A percentile compares a stretch with the other conserved stretches of the same genome.
phyloP scores from a whole-genome alignment of 2,329 filamentous ascomycete genomes.

The Aspergillus pseudonomiae region DNA sequence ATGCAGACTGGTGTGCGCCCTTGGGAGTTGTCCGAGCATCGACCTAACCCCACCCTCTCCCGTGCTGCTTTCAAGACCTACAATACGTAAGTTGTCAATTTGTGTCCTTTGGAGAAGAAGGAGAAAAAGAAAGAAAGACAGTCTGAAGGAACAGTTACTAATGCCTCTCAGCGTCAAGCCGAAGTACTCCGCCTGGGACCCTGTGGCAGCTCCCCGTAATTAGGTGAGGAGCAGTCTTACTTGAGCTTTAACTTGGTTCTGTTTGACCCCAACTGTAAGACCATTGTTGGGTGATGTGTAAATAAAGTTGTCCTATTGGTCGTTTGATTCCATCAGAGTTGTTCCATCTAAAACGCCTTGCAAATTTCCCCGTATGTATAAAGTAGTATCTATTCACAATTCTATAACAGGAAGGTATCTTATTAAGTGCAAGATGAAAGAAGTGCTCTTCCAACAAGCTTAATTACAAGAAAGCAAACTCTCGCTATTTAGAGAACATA shows the following conservation, averaged over 20 bases:
- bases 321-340: constrained; percentile 25
- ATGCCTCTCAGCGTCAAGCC: constrained; percentile 31
- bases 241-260: constrained; percentile 4
- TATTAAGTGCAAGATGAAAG: constrained; percentile 18
- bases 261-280: background rate
- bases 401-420: constrained; percentile 33
- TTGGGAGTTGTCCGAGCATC: constrained; percentile 76
- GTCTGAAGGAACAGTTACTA: background rate
- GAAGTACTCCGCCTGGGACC: constrained; percentile 40
- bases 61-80: constrained; percentile 88
- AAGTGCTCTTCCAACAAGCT: constrained; percentile 4
- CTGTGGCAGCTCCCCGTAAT: constrained; percentile 38
- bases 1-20: constrained; percentile 66
- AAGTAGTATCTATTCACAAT: constrained; percentile 17
- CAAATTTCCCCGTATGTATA: constrained; percentile 7
- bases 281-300: constrained; percentile 32
- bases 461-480: background rate
- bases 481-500: constrained; percentile 59
- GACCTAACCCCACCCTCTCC: constrained; percentile 74
- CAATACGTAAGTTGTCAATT: constrained; percentile 74
- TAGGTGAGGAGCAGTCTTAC: constrained; percentile 5
- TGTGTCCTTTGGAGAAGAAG: background rate
- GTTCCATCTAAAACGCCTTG: constrained; percentile 13
- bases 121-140: background rate
- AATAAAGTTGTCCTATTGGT: constrained; percentile 39